These are phyloP conservation scores for Sodiomyces alkalinus DNA, from an alignment of 2,329 filamentous ascomycete genomes.

Conservation along the genomic window DNA sequence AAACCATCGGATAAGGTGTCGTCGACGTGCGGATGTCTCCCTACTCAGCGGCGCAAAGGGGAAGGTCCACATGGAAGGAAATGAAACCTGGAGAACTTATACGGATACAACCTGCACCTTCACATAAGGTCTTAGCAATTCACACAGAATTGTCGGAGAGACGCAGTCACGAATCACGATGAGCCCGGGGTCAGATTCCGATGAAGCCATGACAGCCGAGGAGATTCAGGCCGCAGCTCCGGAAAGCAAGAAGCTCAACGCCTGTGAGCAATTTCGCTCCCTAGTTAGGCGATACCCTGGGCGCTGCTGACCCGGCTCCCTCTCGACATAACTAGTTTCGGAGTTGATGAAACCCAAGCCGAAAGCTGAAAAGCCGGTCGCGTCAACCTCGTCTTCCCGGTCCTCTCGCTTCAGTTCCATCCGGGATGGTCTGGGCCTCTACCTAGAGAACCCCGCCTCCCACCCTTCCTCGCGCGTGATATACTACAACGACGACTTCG, in stretches of 20 bases:
- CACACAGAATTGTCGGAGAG: no score
- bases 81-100: no score
- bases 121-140: no score
- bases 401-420: constrained; percentile 21
- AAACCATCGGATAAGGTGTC: no score
- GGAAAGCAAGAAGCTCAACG: constrained; percentile 18
- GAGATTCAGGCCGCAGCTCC: constrained; percentile 22
- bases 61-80: no score
- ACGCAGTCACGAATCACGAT: constrained; percentile 10
- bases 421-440: constrained; percentile 50
- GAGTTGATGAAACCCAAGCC: constrained; percentile 22
- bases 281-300: no score
- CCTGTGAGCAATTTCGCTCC: constrained; percentile 19
- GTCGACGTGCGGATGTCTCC: no score
- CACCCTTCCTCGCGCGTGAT: constrained; percentile 48
- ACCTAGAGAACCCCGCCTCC: constrained; percentile 47
- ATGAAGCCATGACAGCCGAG: constrained; percentile 26
- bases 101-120: no score
- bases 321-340: constrained; percentile 17
- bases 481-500: constrained; percentile 51
- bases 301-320: no score
- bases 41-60: no score
- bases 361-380: constrained; percentile 14
- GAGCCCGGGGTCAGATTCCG: constrained; percentile 11
- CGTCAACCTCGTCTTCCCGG: no score